These are phyloP conservation scores for Claviceps monticola DNA, from an alignment of 2,329 filamentous ascomycete genomes.

Conservation along the genomic window DNA sequence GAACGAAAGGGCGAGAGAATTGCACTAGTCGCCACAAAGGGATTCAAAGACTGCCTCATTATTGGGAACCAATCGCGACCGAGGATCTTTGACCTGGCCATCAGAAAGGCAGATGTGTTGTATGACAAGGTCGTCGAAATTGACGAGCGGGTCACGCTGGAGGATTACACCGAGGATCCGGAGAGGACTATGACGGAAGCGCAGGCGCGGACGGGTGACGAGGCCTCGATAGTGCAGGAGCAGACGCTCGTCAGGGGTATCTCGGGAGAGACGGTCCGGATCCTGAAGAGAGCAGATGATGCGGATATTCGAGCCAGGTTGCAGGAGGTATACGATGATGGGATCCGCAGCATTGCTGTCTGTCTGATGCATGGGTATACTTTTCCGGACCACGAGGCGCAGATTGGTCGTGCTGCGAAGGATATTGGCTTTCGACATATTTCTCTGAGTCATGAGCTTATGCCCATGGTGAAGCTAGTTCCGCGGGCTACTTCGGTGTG, in stretches of 20 bases:
- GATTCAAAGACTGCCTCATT: slow-evolving; percentile 56
- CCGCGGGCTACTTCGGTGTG: slow-evolving; percentile 28
- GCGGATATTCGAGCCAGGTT: slow-evolving; percentile 40
- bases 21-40: slow-evolving; percentile 56
- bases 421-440: slow-evolving; percentile 30
- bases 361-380: slow-evolving; percentile 61
- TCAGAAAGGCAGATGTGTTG: slow-evolving; percentile 52
- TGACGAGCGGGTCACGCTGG: slow-evolving; percentile 60
- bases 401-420: slow-evolving; percentile 20
- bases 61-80: slow-evolving; percentile 65
- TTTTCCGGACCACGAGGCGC: slow-evolving; percentile 40
- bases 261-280: slow-evolving; percentile 54
- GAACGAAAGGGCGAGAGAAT: slow-evolving; percentile 61
- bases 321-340: slow-evolving; percentile 44
- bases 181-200: slow-evolving; percentile 26
- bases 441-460: slow-evolving; percentile 22
- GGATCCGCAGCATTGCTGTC: slow-evolving; percentile 39
- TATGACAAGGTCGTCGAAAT: slow-evolving; percentile 59
- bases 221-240: slow-evolving; percentile 25
- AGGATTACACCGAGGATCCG: slow-evolving; percentile 61
- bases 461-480: slow-evolving; percentile 31
- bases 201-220: slow-evolving; percentile 35
- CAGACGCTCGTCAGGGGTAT: slow-evolving; percentile 52
- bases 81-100: slow-evolving; percentile 59
- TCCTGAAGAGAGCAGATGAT: slow-evolving; percentile 46